These are phyloP conservation scores for Saccharomycopsis amapae DNA, from an alignment of 805 yeast genomes.

Conservation along the genomic window DNA sequence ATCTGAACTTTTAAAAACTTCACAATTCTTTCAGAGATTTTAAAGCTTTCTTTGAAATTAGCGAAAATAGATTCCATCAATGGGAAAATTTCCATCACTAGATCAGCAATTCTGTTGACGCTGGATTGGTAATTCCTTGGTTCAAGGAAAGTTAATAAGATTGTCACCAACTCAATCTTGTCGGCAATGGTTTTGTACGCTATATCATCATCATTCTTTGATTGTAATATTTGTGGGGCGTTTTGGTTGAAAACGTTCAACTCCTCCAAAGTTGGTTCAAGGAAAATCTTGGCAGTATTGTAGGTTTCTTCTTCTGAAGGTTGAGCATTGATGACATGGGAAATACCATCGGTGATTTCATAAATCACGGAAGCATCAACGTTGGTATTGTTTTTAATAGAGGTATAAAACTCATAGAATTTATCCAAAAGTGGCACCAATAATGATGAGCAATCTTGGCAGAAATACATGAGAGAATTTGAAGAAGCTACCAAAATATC, in stretches of 20 bases:
- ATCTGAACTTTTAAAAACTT: conserved; percentile 62
- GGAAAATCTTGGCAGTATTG: conserved; percentile 52
- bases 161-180: conserved; percentile 60
- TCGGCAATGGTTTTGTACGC: conserved; percentile 52
- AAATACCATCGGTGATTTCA: conserved; percentile 85
- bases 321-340: conserved; percentile 66
- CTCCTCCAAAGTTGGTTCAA: conserved; percentile 54
- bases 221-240: conserved; percentile 12
- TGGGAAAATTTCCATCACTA: conserved; percentile 58
- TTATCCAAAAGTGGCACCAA: conserved; percentile 67
- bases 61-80: conserved; percentile 40
- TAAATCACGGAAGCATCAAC: conserved; percentile 59
- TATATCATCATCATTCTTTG: conserved; percentile 25
- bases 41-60: conserved; percentile 50
- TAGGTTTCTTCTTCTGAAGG: conserved; percentile 42
- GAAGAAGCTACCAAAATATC: conserved; percentile 75
- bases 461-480: conserved; percentile 87
- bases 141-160: conserved; percentile 50
- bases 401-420: conserved; percentile 63
- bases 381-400: conserved; percentile 39
- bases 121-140: conserved; percentile 30
- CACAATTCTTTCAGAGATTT: conserved; percentile 67
- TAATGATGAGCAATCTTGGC: conserved; percentile 76
- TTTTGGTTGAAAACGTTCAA: conserved; percentile 28
- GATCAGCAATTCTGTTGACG: conserved; percentile 44